Percentiles rank a stretch among this genome's conserved stretches.
phyloP scores from a whole-genome alignment of 805 yeast genomes.

The Teunomyces funiuensis region DNA sequence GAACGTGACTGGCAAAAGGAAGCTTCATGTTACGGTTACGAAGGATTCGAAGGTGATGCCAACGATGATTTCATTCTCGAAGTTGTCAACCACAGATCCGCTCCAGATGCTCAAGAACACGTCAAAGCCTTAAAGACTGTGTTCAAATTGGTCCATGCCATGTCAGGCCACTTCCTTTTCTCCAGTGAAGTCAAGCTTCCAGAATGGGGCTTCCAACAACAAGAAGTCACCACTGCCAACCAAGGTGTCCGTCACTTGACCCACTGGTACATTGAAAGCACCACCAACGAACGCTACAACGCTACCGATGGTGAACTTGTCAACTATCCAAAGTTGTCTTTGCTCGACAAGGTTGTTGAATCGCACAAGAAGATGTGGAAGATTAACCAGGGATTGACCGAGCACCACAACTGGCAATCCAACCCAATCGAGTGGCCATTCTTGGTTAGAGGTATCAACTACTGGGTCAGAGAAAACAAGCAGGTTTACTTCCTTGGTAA shows the following conservation, averaged over 20 bases:
- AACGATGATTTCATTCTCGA: constrained; percentile 82
- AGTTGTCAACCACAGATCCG: constrained; percentile 56
- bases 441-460: constrained; percentile 73
- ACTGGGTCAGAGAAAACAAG: constrained; percentile 63
- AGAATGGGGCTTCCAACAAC: constrained; percentile 81
- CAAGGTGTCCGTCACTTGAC: constrained; percentile 62
- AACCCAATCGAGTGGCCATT: constrained; percentile 75
- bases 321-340: constrained; percentile 53
- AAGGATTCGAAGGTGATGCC: constrained; percentile 78
- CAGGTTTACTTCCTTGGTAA: constrained; percentile 76
- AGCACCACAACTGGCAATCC: constrained; percentile 71
- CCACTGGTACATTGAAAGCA: constrained; percentile 75
- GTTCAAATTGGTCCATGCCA: constrained; percentile 74
- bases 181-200: constrained; percentile 77
- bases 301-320: constrained; percentile 22
- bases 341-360: constrained; percentile 62
- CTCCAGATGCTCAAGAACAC: constrained; percentile 51
- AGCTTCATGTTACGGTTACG: constrained; percentile 72
- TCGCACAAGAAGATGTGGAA: constrained; percentile 76
- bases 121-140: constrained; percentile 68
- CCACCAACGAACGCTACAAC: constrained; percentile 51
- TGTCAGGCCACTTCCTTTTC: constrained; percentile 75
- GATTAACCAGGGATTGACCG: constrained; percentile 66
- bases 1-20: constrained; percentile 85
- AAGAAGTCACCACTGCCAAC: constrained; percentile 78